Conservation (phyloP, 768 basidiomycete genomes). For the Lactarius vividus region DNA sequence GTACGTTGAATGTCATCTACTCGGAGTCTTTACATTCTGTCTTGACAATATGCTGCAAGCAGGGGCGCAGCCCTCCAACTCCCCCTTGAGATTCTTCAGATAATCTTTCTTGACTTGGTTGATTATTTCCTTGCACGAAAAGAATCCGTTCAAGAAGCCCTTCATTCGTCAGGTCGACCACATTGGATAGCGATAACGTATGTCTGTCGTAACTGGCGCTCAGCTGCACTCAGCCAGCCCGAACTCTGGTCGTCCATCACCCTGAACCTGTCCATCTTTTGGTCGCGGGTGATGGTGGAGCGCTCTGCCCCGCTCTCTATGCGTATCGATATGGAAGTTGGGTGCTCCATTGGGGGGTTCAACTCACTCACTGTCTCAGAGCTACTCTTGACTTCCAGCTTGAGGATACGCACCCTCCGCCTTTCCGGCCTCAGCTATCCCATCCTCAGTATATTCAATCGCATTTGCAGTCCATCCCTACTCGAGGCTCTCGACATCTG, state of each 20-base stretch:
- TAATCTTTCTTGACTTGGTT: slow-evolving; percentile 1
- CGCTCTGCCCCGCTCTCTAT: slow-evolving; percentile 19
- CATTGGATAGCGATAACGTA: slow-evolving; percentile 13
- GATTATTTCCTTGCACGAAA: no score
- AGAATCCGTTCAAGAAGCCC: no score
- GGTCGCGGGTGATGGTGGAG: slow-evolving; percentile 19
- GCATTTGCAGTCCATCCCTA: slow-evolving; percentile 10
- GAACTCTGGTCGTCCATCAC: slow-evolving; percentile 19
- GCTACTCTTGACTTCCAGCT: background rate
- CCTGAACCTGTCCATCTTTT: slow-evolving; percentile 9
- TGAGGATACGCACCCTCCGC: slow-evolving; percentile 13
- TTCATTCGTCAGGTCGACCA: background rate
- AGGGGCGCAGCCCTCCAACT: slow-evolving; percentile 1
- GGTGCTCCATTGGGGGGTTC: background rate
- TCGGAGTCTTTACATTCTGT: background rate
- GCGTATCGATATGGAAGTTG: background rate
- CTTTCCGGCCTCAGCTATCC: slow-evolving; percentile 9
- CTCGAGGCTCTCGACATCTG: slow-evolving; percentile 2
- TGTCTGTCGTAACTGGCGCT: slow-evolving; percentile 19
- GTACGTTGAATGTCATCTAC: background rate
- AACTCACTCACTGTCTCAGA: slow-evolving; percentile 16
- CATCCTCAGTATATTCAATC: slow-evolving; percentile 11
- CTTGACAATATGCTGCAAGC: background rate
- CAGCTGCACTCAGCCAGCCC: slow-evolving; percentile 18
- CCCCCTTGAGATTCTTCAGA: slow-evolving; percentile 19